These are phyloP conservation scores for Crithidia fasciculata DNA, from an alignment of 208 protist species.

Conservation along the genomic window DNA sequence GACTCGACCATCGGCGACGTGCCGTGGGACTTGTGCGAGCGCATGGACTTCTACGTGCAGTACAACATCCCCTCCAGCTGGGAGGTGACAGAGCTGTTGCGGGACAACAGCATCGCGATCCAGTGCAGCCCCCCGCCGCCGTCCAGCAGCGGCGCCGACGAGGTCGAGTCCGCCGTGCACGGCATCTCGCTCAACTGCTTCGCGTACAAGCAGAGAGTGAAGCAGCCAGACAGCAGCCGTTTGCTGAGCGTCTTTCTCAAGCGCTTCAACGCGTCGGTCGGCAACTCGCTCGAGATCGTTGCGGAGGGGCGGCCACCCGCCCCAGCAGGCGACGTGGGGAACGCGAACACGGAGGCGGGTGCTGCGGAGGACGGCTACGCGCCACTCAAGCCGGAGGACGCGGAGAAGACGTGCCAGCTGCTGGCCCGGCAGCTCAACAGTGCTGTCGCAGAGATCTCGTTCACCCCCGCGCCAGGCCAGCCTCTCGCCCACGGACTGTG, in stretches of 20 bases:
- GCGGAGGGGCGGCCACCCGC: constrained; percentile 32
- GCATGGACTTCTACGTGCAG: constrained; percentile 85
- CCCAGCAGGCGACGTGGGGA: background rate
- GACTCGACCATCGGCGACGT: constrained; percentile 60
- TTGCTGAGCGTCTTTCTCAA: constrained; percentile 77
- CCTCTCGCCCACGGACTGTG: constrained; percentile 75
- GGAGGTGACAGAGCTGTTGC: constrained; percentile 59
- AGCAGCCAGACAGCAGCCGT: constrained; percentile 57
- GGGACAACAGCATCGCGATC: constrained; percentile 79
- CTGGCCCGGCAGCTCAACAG: constrained; percentile 59
- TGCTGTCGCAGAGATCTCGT: constrained; percentile 77
- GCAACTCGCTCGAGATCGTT: constrained; percentile 66
- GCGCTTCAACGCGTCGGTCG: constrained; percentile 80
- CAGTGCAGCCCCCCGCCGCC: constrained; percentile 63
- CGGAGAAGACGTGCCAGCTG: constrained; percentile 37
- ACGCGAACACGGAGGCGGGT: background rate
- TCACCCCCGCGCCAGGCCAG: constrained; percentile 59
- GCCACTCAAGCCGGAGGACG: constrained; percentile 1
- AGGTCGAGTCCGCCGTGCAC: constrained; percentile 42
- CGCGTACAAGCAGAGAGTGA: constrained; percentile 76
- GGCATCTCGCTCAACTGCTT: constrained; percentile 84
- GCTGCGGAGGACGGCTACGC: background rate
- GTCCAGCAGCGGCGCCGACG: background rate
- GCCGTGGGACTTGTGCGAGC: constrained; percentile 75
- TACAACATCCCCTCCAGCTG: constrained; percentile 79